Evolutionary conservation across 2,329 filamentous ascomycete species (phyloP).

Genomic region (Trichoderma asperellum): DNA sequence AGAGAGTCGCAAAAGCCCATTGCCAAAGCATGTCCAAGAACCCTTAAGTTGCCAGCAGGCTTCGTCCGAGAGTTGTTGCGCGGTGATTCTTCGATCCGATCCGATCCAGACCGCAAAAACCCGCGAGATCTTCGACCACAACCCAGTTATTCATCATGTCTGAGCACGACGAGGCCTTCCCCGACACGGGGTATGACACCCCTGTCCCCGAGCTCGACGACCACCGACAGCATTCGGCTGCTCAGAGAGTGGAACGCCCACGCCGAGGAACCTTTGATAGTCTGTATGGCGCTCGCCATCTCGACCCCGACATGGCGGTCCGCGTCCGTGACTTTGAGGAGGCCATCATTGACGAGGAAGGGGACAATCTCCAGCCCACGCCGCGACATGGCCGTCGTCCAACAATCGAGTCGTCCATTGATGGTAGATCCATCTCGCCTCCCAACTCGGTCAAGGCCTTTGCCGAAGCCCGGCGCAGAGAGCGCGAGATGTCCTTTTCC

Average conservation of each 20-base stretch:
- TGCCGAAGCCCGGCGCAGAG: conserved; percentile 83
- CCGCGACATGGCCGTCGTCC: conserved; percentile 55
- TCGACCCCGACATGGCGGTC: conserved; percentile 49
- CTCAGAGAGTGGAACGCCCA: conserved; percentile 62
- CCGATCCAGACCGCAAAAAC: not conserved
- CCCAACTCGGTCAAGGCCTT: conserved; percentile 98
- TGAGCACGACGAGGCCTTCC: conserved; percentile 62
- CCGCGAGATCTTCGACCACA: conserved; percentile 25
- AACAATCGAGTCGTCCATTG: conserved; percentile 59
- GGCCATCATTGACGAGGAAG: conserved; percentile 76
- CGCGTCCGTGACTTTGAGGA: conserved; percentile 82
- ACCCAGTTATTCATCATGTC: conserved; percentile 59
- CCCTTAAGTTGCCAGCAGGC: conserved; percentile 40
- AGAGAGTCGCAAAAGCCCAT: not conserved
- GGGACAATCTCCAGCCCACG: conserved; percentile 54
- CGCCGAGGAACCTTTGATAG: conserved; percentile 77
- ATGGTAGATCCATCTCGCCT: conserved; percentile 76
- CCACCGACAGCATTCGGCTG: conserved; percentile 69
- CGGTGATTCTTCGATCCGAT: conserved; percentile 2
- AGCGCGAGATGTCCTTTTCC: conserved; percentile 68
- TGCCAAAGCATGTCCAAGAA: conserved; percentile 39
- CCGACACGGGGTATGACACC: conserved; percentile 69
- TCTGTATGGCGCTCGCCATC: conserved; percentile 59
- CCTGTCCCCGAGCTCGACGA: conserved; percentile 84
- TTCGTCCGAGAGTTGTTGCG: conserved; percentile 27